Conservation (phyloP, 768 basidiomycete genomes). For the Daedaleopsis nitida region DNA sequence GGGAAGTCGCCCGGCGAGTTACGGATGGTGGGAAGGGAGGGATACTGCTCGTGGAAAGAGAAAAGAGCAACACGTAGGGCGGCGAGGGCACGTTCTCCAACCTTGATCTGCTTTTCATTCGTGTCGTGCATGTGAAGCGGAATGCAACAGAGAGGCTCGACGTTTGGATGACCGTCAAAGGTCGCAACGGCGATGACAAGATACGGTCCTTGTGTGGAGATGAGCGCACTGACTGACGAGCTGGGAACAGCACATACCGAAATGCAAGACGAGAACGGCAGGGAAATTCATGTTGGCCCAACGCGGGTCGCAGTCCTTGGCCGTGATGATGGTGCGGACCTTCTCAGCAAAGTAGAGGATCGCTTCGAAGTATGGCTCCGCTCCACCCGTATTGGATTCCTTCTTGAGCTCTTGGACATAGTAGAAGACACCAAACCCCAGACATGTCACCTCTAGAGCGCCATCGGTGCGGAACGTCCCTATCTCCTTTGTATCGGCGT, state of each 20-base stretch:
- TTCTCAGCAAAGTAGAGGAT: conserved; percentile 2
- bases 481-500: not conserved
- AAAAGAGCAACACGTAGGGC: conserved; percentile 1
- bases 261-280: not conserved
- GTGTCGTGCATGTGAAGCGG: not conserved
- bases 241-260: not conserved
- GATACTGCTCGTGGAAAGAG: not conserved
- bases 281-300: not conserved
- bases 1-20: not conserved
- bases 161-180: not conserved
- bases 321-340: not conserved
- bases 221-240: not conserved
- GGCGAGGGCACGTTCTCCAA: not conserved
- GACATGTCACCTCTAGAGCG: not conserved
- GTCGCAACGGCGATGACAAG: not conserved
- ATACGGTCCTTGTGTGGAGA: conserved; percentile 1
- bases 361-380: not conserved
- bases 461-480: not conserved
- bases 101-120: not conserved
- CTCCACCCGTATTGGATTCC: not conserved
- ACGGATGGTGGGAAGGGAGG: not conserved
- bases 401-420: not conserved
- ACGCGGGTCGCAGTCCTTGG: too few species aligned
- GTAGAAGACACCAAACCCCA: not conserved
- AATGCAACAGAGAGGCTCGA: conserved; percentile 1